Base-by-base conservation (phyloP, 2,329 filamentous ascomycete genomes). In the Talaromyces sp. region DNA sequence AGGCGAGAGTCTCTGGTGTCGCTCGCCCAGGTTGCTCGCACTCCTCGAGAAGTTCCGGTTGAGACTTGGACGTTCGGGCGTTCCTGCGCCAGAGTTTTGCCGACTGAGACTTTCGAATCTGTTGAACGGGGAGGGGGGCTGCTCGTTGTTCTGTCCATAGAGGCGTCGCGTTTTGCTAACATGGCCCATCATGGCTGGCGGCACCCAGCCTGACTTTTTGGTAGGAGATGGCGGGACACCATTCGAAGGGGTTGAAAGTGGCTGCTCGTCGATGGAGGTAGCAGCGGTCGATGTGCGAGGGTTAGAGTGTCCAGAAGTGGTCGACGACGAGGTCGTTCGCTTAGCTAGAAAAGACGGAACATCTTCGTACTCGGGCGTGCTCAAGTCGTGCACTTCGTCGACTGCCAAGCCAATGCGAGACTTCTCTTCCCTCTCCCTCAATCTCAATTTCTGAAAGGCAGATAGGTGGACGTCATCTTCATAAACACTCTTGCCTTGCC, bases 381-480 rank as follows among this genome's bases (percentile, higher is more conserved):
- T 72, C 57, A 67, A 67, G n/a, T 77, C 74, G 25, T 71, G 72
- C 15, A 72, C 68, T 15, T 75, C 71, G 30, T 78, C 72, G 10
- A 74, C 69, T 2, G 78, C 17, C 17, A 44, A 70, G 11, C 80
- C 77, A 5, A 79, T 68, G 1, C 75, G 72, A 13, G 28, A 8
- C 58, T 76, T 77, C 63, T 79, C 80, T 63, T 82, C 80, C 70
- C 79, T 85, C 58, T 81, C 80, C 61, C 74, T 74, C 51, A 77
- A 69, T 60, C 88, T 84, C 78, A 91, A 85, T 70, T 85, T 89
- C 69, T 96, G 92, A 70, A 96, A 97, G 9, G 90, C 84, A 2
- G 93, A 96, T 73, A 89, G 78, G 28, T 88, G 85, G 19, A 97
- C 85, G 73, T 99, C 95, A 67, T 95, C 88, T 28, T 96, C 92